Evolutionary conservation across 2,329 filamentous ascomycete genomes (phyloP), one percentile per base, ranked within the genome.

Genomic region (Chrysoporthe cubensis): DNA sequence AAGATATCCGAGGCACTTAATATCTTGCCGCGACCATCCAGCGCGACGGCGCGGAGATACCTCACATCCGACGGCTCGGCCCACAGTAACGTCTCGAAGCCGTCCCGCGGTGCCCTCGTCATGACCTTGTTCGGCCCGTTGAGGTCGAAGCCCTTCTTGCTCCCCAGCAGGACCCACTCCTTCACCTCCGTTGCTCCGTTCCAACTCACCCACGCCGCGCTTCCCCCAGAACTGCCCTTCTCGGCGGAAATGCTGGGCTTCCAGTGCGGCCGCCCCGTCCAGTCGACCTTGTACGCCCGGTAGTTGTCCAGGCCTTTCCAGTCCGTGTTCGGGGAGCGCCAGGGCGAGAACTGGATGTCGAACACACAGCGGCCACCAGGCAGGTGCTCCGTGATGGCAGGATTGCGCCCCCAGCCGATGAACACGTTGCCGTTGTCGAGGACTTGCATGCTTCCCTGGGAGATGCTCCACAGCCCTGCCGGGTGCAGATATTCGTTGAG

Each of bases 331-430:
- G 40, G 67, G 14, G 68, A 61, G 3, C 70, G 50, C 57, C 75
- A 76, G 64, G 72, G 73, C n/a, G 76, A 79, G 63, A 81, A 79
- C 62, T 83, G 80, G 0, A 80, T 77, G 60, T 80, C 78, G 68
- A 80, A 80, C 3, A 83, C 73, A 1, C 79, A 72, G 5, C 75
- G 74, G 32, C 81, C 81, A 44, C 77, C 74, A n/a, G 71, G 52
- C 0, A 75, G 69, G 71, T 77, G 84, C 71, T 87, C 84, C 18
- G 78, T 82, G 70, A 79, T 82, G 0, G 80, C 79, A 2, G 82
- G 80, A 18, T 77, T 77, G 52, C 81, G 80, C 37, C 84, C 82
- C 61, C 61, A 63, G 46, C 61, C 61, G 48, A 63, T 44, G 46
- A 63, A 63, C 2, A 63, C 61, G 46, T 63, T 63, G 46, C 46